Conservation (phyloP, 2,329 filamentous ascomycete species). For the Arthroderma uncinatum region DNA sequence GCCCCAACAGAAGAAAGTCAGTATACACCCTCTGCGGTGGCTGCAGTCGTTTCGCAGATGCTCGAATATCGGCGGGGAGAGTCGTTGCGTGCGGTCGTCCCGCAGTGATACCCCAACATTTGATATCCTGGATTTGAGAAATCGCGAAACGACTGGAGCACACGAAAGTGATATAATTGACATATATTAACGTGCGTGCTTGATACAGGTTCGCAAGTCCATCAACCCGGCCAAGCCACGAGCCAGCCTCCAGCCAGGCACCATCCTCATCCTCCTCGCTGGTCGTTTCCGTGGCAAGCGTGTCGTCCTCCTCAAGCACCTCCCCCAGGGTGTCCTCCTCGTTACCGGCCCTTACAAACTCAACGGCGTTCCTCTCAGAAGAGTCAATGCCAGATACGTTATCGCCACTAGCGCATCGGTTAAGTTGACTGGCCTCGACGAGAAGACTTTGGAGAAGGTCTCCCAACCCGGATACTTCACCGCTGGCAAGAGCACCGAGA, state of each 20-base stretch:
- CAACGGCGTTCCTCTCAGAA: constrained; percentile 95
- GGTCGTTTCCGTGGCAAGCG: constrained; percentile 99
- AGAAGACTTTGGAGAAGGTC: constrained; percentile 63
- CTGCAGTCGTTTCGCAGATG: neutral
- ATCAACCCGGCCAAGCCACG: constrained; percentile 79
- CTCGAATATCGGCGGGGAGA: neutral
- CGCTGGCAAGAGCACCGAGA: constrained; percentile 76
- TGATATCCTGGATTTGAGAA: neutral
- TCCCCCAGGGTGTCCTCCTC: constrained; percentile 94
- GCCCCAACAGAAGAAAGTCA: constrained; percentile 82
- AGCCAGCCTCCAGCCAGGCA: constrained; percentile 81
- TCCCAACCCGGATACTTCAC: constrained; percentile 89
- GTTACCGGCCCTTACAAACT: constrained; percentile 99
- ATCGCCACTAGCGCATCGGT: constrained; percentile 40
- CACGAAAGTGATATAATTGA: constrained; percentile 1
- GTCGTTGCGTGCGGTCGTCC: neutral
- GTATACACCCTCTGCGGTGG: constrained; percentile 33
- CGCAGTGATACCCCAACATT: neutral
- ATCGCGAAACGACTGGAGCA: neutral
- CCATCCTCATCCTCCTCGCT: constrained; percentile 96
- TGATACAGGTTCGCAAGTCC: constrained; percentile 77
- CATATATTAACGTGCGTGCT: neutral
- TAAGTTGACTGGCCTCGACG: constrained; percentile 67
- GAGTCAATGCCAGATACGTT: constrained; percentile 45
- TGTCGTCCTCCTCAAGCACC: constrained; percentile 95